A percentile compares a stretch with the other conserved stretches of the same genome.
Evolutionary conservation across 768 basidiomycete species (phyloP).

Genomic region (Podaxis mareebaensis): DNA sequence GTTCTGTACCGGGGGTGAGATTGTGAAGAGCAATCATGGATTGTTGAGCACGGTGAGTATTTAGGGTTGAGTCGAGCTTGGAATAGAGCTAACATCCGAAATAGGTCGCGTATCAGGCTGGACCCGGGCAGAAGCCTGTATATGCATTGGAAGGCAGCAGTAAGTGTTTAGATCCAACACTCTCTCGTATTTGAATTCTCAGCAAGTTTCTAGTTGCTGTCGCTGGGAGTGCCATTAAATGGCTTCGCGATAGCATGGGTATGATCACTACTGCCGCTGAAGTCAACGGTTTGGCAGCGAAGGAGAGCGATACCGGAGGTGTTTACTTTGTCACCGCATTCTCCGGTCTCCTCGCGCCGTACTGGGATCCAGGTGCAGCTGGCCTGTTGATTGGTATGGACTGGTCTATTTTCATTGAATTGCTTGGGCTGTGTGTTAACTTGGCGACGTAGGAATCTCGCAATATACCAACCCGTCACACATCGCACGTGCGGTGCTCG

Average conservation of each 20-base stretch:
- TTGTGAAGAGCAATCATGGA: slow-evolving; percentile 84
- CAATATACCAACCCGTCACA: slow-evolving; percentile 91
- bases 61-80: not conserved
- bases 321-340: slow-evolving; percentile 98
- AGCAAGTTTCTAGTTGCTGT: slow-evolving; percentile 65
- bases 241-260: slow-evolving; percentile 90
- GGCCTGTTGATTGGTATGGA: slow-evolving; percentile 76
- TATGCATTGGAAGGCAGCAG: slow-evolving; percentile 96
- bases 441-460: slow-evolving; percentile 55
- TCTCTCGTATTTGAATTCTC: slow-evolving; percentile 6
- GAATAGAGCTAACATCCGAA: slow-evolving; percentile 12
- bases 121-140: slow-evolving; percentile 72
- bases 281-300: slow-evolving; percentile 81
- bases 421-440: not conserved
- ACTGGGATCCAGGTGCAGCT: slow-evolving; percentile 94
- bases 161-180: slow-evolving; percentile 37
- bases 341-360: slow-evolving; percentile 93
- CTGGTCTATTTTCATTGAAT: not conserved
- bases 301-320: slow-evolving; percentile 79
- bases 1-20: slow-evolving; percentile 89
- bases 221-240: slow-evolving; percentile 94
- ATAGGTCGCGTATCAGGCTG: slow-evolving; percentile 89
- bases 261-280: slow-evolving; percentile 81
- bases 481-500: slow-evolving; percentile 92
- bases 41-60: slow-evolving; percentile 78